Conservation (phyloP, 257 asterid species). For the Eustoma russellianum region DNA sequence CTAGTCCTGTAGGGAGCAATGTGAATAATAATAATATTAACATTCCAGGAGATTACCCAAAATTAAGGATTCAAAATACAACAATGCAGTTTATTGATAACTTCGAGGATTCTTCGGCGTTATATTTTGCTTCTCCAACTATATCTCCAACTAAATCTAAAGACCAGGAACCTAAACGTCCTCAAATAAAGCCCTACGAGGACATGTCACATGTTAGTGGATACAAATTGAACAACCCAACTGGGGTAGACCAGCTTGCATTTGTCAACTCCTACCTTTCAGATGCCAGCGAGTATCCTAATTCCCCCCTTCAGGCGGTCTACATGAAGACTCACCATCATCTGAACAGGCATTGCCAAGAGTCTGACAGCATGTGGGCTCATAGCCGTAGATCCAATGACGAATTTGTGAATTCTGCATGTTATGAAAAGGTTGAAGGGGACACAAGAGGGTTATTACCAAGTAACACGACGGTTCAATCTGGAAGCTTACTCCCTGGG, state of each 20-base stretch:
- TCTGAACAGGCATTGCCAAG: constrained; percentile 12
- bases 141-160: constrained; percentile 23
- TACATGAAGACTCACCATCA: constrained; percentile 20
- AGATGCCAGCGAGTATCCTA: constrained; percentile 28
- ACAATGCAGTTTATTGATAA: constrained; percentile 14
- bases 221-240: constrained; percentile 15
- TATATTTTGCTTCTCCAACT: constrained; percentile 31
- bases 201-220: constrained; percentile 21
- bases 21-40: constrained; percentile 35
- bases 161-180: constrained; percentile 23
- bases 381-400: constrained; percentile 19
- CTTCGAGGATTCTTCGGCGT: constrained; percentile 18
- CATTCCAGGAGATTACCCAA: constrained; percentile 29
- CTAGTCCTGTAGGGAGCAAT: constrained; percentile 26
- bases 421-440: constrained; percentile 19
- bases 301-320: constrained; percentile 20
- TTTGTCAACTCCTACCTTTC: constrained; percentile 20
- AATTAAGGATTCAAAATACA: constrained; percentile 20
- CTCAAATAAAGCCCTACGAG: constrained; percentile 21
- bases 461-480: constrained; percentile 15
- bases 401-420: constrained; percentile 27
- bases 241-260: constrained; percentile 18
- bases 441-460: constrained; percentile 18
- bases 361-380: constrained; percentile 18
- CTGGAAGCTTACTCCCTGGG: constrained; percentile 24